Evolutionary conservation across 768 basidiomycete genomes (phyloP), one percentile per base, ranked within the genome.

Genomic region (Rhodotorula graminis): DNA sequence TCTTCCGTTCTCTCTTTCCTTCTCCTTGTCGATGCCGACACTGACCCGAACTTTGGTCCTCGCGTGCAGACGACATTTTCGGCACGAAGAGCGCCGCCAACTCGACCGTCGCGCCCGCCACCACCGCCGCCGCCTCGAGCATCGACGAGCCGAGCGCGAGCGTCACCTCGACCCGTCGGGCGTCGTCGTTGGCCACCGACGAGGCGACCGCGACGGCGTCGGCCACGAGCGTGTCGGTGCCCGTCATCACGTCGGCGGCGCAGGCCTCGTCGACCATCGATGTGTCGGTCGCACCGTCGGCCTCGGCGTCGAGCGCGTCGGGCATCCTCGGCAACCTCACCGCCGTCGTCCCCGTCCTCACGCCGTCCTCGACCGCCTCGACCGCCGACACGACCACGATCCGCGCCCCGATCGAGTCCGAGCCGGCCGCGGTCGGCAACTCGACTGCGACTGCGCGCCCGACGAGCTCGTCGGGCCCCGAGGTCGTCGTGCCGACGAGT

Each of bases 1-100:
- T 61, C 44, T 12, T 16, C 5, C 23, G 11, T 2, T 58, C 57
- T 59, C 18, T 46, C n/a, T 3, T 18, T 27, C 9, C 10, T 15
- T 8, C 8, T 46, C 2, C 14, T 5, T 49, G 18, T 2, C 44
- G 44, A 46, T 80, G 71, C 69, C 86, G 44, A 65, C 58, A 23
- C 84, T 55, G 50, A 47, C 47, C 8, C 16, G 57, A 14, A 9
- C 44, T 12, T 46, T 12, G 44, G 9, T 27, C 16, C n/a, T 3
- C 31, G 29, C 23, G 0, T 21, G 16, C 21, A 62, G 37, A 52
- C 50, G 49, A 27, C 31, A 64, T 42, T 40, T 16, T 52, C 15
- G 49, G 49, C 9, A 33, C 53, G 27, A 18, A 19, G 52, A n/a
- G 33, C 52, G 7, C 3, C n/a, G 29, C 19, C 46, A 10, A 27